Evolutionary conservation across 768 basidiomycete genomes (phyloP).

Genomic region (Amanita rubescens): DNA sequence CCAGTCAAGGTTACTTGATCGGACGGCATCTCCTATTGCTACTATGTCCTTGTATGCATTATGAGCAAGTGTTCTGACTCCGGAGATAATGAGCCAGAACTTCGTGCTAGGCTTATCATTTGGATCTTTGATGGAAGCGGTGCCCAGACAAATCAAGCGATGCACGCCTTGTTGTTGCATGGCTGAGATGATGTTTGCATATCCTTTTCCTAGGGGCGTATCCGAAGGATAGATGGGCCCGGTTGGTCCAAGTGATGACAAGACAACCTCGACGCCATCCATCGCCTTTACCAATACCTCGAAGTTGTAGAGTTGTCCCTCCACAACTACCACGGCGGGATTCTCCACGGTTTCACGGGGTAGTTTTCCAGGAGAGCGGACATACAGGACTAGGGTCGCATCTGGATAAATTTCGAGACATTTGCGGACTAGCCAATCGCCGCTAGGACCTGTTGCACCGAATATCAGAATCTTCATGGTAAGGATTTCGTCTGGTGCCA

Average conservation of each 20-base stretch:
- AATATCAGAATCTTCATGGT: slow-evolving; percentile 41
- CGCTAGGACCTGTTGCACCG: slow-evolving; percentile 62
- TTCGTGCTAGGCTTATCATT: slow-evolving; percentile 47
- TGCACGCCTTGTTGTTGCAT: slow-evolving; percentile 48
- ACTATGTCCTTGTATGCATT: slow-evolving; percentile 65
- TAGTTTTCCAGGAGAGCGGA: slow-evolving; percentile 57
- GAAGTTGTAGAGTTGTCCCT: slow-evolving; percentile 49
- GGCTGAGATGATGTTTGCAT: slow-evolving; percentile 42
- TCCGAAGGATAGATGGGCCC: slow-evolving; percentile 34
- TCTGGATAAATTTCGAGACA: slow-evolving; percentile 33
- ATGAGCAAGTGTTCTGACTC: slow-evolving; percentile 34
- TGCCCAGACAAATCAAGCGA: slow-evolving; percentile 61
- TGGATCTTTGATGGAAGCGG: slow-evolving; percentile 55
- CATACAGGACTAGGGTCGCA: slow-evolving; percentile 48
- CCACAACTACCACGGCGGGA: slow-evolving; percentile 38
- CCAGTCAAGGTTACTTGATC: slow-evolving; percentile 49
- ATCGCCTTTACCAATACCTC: slow-evolving; percentile 44
- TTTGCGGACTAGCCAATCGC: slow-evolving; percentile 50
- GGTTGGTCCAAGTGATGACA: slow-evolving; percentile 60
- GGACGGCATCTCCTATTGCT: slow-evolving; percentile 50
- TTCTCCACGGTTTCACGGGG: slow-evolving; percentile 41
- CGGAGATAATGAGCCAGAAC: slow-evolving; percentile 37
- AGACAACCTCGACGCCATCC: slow-evolving; percentile 49
- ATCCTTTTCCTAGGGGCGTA: slow-evolving; percentile 58
- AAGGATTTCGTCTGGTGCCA: background rate